Base-by-base conservation (phyloP, 768 basidiomycete genomes). In the Tulasnella sp. region DNA sequence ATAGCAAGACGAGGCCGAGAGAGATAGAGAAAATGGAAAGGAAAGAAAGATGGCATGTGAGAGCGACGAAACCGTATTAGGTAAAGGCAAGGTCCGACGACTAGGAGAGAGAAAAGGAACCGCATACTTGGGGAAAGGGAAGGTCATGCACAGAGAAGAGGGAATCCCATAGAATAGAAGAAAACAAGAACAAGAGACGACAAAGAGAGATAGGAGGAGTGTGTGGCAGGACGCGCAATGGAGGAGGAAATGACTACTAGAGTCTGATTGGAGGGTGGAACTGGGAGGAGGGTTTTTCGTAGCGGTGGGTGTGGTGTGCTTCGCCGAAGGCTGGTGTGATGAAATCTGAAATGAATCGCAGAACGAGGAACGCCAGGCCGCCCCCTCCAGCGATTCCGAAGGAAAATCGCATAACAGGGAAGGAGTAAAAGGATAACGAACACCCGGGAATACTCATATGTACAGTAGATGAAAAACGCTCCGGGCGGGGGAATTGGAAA, bases 41-140 rank as follows among this genome's bases (percentile, higher is more conserved):
- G 42, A 8, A 64, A 31, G 58, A 64, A 17, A 64, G 58, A 64
- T n/a, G 58, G 58, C 58, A 64, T 64, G 31, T 34, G 58, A 14
- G 29, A 25, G 31, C 9, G 15, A 64, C 58, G 58, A 64, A 3
- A 64, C 58, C 58, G 58, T 29, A 64, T 64, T 64, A 64, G 58
- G 58, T 64, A 64, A 52, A 64, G 58, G 58, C 58, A 64, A 64
- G 58, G 58, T 64, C 58, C 58, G 58, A 64, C 58, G 31, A 64
- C 58, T 15, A 64, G 58, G 58, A 0, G 31, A 64, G 58, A 34
- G 31, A 34, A 29, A 25, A n/a, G 58, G 58, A 64, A 64, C 58
- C 58, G 31, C 58, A 64, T 64, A 64, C 25, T 64, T 64, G 31
- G 31, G 22, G 22, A 58, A 12, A 34, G 17, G 31, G 22, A 25